phyloP scores from a whole-genome alignment of 2,329 filamentous ascomycete genomes.

The Arthrinium phaeospermum region DNA sequence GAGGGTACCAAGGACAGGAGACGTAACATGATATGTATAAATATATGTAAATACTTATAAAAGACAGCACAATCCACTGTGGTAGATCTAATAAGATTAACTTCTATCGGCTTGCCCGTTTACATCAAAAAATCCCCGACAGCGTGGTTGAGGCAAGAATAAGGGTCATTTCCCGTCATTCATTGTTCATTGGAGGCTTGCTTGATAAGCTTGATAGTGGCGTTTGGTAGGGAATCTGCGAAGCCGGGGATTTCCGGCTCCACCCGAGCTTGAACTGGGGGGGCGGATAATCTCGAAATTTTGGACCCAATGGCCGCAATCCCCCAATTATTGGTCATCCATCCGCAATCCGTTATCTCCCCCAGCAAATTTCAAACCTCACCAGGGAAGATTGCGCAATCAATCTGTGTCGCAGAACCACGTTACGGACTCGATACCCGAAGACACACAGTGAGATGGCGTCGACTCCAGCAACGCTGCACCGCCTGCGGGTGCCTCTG shows the following conservation, averaged over 20 bases:
- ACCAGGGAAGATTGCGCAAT: not conserved
- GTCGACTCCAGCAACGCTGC: constrained; percentile 33
- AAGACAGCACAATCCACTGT: no score
- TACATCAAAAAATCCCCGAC: not conserved
- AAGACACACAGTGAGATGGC: constrained; percentile 29
- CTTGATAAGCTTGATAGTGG: not conserved
- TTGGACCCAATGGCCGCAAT: not conserved
- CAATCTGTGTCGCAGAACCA: not conserved
- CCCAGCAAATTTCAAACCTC: not conserved
- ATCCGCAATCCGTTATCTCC: constrained; percentile 1
- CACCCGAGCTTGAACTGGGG: not conserved
- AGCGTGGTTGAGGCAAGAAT: not conserved
- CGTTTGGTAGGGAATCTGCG: not conserved
- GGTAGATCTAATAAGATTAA: not conserved
- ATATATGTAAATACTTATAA: not conserved
- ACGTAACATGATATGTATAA: not conserved
- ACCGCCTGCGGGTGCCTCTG: constrained; percentile 36
- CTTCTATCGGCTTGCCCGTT: not conserved
- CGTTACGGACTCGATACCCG: not conserved
- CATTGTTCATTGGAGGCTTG: not conserved
- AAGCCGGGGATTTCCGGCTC: constrained; percentile 16
- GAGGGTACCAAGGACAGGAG: not conserved
- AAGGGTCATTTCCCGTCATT: constrained; percentile 3
- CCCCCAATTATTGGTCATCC: constrained; percentile 13
- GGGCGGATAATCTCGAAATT: constrained; percentile 12